Evolutionary conservation across 2,329 filamentous ascomycete genomes (phyloP), one percentile per base, ranked within the genome.

Genomic region (Dactylellina sp.): DNA sequence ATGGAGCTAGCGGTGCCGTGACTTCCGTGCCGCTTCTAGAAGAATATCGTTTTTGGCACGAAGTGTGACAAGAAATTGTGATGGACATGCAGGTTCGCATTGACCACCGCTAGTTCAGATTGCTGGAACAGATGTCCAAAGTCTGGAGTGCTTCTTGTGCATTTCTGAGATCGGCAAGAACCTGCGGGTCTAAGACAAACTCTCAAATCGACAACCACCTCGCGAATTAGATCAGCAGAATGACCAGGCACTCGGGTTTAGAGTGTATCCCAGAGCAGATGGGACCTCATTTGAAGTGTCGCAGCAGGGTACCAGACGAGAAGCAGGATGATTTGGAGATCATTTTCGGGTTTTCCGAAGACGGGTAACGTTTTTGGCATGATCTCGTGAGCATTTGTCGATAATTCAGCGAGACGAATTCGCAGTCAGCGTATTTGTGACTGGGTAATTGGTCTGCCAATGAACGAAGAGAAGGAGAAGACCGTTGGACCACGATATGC

Each of bases 21-120:
- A 52, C 3, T 59, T 68, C 63, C 63, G 53, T 59, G 53, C 52
- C 46, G 47, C 50, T 71, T 71, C 56, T 50, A 62, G 65, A 56
- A 62, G 32, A 40, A 16, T 5, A 5, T 50, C 46, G 6, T 14
- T 28, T 25, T 11, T 50, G 2, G 7, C 2, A 28, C 46, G 14
- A 40, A 40, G 4, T 7, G 9, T n/a, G 24, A 2, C 16, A 22
- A 14, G 5, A 50, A 50, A 28, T 24, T 25, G 24, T 16, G 18
- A 28, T 28, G 28, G n/a, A 12, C 46, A 50, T 70, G 64, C 46
- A 50, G 47, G 70, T 61, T 65, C 60, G 70, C 70, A 66, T 74
- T 66, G 70, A 74, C 70, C 61, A 66, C 53, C 46, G 44, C 46
- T 39, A 52, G 59, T 60, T 47, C 52, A 40, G 16, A 32, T 18